These are phyloP conservation scores for Xylaria bambusicola DNA, from an alignment of 495 filamentous ascomycete species.

Conservation along the genomic window DNA sequence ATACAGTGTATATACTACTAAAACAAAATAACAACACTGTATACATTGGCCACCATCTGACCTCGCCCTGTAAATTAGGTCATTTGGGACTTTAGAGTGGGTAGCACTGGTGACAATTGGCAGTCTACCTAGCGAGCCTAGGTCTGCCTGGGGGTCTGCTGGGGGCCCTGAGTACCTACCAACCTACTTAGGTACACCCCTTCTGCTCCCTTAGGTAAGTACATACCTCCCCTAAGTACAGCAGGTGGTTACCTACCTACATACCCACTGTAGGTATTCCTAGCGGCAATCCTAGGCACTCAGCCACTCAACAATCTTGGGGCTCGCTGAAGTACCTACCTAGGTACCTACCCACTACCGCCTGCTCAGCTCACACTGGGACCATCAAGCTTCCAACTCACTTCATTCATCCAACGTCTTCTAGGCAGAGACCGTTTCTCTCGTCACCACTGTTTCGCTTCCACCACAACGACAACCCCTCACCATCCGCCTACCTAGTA, in stretches of 20 bases:
- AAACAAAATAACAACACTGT: no score
- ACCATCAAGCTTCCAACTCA: conserved; percentile 13
- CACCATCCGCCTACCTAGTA: background rate
- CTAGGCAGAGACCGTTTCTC: conserved; percentile 16
- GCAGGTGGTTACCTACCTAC: no score
- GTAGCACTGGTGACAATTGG: no score
- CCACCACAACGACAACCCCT: conserved; percentile 4
- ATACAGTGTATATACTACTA: no score
- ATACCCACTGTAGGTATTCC: no score
- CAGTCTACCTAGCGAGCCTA: no score
- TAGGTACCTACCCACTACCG: background rate
- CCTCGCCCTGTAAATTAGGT: background rate
- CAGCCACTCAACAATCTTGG: conserved; percentile 5
- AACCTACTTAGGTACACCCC: no score
- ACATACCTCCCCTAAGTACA: no score
- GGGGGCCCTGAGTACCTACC: no score
- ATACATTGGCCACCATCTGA: background rate
- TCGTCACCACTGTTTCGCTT: conserved; percentile 12
- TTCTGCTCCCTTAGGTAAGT: no score
- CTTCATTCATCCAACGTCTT: conserved; percentile 18
- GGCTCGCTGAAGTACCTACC: background rate
- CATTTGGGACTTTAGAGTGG: no score
- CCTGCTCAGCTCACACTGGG: background rate
- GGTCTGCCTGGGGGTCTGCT: no score
- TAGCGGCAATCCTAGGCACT: conserved; percentile 3